phyloP scores from a whole-genome alignment of 225 moss, liverwort and hornwort species.

The Neckera pumila region DNA sequence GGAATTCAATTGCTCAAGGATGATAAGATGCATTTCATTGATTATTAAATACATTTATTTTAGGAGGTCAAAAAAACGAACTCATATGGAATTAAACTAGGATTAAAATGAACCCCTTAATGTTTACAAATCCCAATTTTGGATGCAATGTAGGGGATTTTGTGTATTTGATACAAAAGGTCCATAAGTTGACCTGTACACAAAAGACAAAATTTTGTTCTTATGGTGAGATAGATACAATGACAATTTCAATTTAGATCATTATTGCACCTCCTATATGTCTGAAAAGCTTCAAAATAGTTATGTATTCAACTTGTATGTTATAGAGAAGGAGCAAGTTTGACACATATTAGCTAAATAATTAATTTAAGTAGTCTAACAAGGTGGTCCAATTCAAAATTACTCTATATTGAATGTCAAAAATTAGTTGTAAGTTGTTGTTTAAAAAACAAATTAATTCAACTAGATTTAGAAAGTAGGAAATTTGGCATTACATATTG shows the following conservation, averaged over 20 bases:
- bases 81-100: not conserved
- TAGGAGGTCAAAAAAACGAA: not conserved
- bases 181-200: not conserved
- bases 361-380: not conserved
- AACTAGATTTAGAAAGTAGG: rapidly evolving
- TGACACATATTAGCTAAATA: not conserved
- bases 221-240: rapidly evolving
- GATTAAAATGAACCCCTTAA: not conserved
- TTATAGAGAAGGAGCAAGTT: rapidly evolving
- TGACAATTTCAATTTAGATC: not conserved
- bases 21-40: not conserved
- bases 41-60: not conserved
- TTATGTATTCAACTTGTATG: too few species aligned
- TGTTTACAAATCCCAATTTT: not conserved
- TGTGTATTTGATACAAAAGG: not conserved
- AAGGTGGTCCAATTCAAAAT: not conserved
- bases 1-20: not conserved
- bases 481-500: not conserved
- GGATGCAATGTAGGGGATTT: not conserved
- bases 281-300: too few species aligned
- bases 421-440: not conserved
- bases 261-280: not conserved
- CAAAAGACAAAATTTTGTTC: not conserved
- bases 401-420: not conserved
- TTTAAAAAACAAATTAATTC: too few species aligned